Percentiles rank a stretch among this genome's conserved stretches.
phyloP scores from a whole-genome alignment of 1,284 basidiomycete species.

The Trichosporon coremiiforme region DNA sequence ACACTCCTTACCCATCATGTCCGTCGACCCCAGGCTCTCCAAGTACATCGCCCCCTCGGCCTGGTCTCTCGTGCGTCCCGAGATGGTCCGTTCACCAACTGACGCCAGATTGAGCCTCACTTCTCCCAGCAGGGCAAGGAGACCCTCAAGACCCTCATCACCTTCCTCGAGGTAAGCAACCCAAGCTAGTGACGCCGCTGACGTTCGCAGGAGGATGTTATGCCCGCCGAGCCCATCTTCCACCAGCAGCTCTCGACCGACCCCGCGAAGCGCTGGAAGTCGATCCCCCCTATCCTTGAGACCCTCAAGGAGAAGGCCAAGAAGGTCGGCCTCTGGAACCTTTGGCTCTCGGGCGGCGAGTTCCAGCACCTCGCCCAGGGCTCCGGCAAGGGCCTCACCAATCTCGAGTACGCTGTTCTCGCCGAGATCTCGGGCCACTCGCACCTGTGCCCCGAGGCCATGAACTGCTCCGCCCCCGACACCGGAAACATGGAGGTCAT shows the following conservation, averaged over 20 bases:
- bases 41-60: constrained; percentile 37
- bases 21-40: constrained; percentile 30
- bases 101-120: constrained; percentile 77
- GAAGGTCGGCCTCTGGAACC: constrained; percentile 89
- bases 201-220: constrained; percentile 72
- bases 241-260: constrained; percentile 81
- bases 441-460: constrained; percentile 77
- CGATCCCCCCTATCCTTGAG: constrained; percentile 75
- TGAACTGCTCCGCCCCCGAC: constrained; percentile 93
- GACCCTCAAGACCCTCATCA: constrained; percentile 76
- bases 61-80: constrained; percentile 37
- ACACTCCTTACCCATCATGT: constrained; percentile 25
- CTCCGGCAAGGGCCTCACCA: constrained; percentile 82
- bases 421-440: constrained; percentile 90
- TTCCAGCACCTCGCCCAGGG: constrained; percentile 67
- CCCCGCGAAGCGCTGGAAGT: constrained; percentile 77
- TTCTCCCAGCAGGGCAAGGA: constrained; percentile 87
- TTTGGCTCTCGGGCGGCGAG: constrained; percentile 91
- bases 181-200: not conserved
- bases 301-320: constrained; percentile 87
- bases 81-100: not conserved
- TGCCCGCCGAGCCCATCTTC: constrained; percentile 76
- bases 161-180: constrained; percentile 75
- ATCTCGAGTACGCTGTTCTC: constrained; percentile 94
- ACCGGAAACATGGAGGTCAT: constrained; percentile 99